Percentiles rank a stretch among this genome's conserved stretches.
Evolutionary conservation across 139 green algal species (phyloP).

Genomic region (Chlorella sp.): DNA sequence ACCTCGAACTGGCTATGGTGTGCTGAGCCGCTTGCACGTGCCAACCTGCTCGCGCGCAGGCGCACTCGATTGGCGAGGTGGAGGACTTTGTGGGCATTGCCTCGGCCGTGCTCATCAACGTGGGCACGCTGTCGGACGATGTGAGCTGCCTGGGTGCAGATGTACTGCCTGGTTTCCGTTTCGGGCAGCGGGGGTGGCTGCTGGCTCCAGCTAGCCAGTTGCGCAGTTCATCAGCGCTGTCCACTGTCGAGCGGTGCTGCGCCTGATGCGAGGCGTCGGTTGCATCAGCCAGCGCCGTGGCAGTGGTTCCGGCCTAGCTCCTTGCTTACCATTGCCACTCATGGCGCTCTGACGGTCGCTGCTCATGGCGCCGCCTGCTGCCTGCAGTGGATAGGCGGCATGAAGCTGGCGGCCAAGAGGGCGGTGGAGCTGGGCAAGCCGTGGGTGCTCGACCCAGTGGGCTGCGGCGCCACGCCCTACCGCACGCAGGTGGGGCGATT

Average conservation of each 20-base stretch:
- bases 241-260: no score
- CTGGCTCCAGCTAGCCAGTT: no score
- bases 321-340: no score
- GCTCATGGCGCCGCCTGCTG: neutral
- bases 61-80: conserved; percentile 42
- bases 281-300: no score
- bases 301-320: no score
- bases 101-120: conserved; percentile 80
- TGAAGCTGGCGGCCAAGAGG: conserved; percentile 68
- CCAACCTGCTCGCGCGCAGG: neutral
- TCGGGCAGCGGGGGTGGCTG: no score
- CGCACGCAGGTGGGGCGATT: conserved; percentile 63
- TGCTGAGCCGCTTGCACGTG: no score
- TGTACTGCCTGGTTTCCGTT: no score
- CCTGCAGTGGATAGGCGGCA: conserved; percentile 39
- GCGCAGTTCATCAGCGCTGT: no score
- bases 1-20: no score
- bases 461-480: conserved; percentile 76
- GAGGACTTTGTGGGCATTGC: conserved; percentile 74
- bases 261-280: no score
- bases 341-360: neutral
- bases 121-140: conserved; percentile 74
- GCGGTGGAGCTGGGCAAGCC: conserved; percentile 67
- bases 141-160: no score
- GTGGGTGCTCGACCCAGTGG: conserved; percentile 90